Conservation (phyloP, 441 rosid genomes). For the Gossypium schwendimanii region DNA sequence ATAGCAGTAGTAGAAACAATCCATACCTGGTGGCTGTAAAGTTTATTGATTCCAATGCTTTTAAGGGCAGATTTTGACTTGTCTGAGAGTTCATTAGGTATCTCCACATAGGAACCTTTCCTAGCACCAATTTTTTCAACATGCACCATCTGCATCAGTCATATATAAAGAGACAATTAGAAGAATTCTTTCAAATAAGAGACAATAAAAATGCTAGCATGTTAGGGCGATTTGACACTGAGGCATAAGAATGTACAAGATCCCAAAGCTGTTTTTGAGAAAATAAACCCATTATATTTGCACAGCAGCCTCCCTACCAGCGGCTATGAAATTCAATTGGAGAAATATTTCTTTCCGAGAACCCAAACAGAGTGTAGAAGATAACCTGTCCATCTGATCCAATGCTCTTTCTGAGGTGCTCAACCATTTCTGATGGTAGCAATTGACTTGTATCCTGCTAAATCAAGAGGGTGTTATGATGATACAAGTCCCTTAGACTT, state of each 20-base stretch:
- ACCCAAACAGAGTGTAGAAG: constrained; percentile 5
- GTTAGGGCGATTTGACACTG: not conserved
- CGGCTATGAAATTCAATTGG: not conserved
- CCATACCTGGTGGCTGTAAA: constrained; percentile 85
- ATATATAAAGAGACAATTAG: constrained; percentile 20
- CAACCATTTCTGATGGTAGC: constrained; percentile 64
- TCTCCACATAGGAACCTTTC: constrained; percentile 46
- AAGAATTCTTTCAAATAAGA: constrained; percentile 13
- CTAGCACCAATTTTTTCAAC: constrained; percentile 60
- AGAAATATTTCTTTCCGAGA: constrained; percentile 5
- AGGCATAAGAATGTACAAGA: constrained; percentile 5
- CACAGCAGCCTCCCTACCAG: constrained; percentile 3
- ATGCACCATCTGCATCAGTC: constrained; percentile 64
- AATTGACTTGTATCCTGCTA: constrained; percentile 57
- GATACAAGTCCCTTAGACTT: constrained; percentile 3
- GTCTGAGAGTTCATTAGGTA: constrained; percentile 61
- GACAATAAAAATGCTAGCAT: not conserved
- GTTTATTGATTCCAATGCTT: constrained; percentile 56
- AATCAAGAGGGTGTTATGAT: constrained; percentile 18
- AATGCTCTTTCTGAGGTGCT: constrained; percentile 68
- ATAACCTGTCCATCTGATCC: constrained; percentile 82
- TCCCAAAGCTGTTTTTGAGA: not conserved
- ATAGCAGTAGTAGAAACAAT: constrained; percentile 10
- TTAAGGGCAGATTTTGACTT: constrained; percentile 55
- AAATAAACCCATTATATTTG: not conserved